Evolutionary conservation across 495 filamentous ascomycete genomes (phyloP).

Genomic region (Polyplosphaeria fusca): DNA sequence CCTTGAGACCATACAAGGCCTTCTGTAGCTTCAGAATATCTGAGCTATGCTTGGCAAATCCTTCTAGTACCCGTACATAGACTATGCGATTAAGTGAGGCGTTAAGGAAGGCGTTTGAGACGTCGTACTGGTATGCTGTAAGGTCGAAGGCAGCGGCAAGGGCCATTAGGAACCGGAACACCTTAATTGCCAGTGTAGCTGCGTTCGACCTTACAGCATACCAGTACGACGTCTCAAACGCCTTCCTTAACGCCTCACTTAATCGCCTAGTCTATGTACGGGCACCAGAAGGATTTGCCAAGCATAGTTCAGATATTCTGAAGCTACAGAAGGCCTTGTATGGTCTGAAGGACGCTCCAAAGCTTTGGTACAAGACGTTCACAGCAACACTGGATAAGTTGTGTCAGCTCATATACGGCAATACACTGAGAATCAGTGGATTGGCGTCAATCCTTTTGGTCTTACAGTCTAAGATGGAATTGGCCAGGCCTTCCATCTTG

Average conservation of each 20-base stretch:
- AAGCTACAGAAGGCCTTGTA: slow-evolving; percentile 14
- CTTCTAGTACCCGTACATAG: slow-evolving; percentile 5
- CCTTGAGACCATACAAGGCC: slow-evolving; percentile 22
- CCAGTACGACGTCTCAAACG: slow-evolving; percentile 8
- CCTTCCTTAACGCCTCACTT: slow-evolving; percentile 8
- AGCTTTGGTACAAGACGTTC: slow-evolving; percentile 18
- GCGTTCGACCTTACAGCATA: slow-evolving; percentile 1
- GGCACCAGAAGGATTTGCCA: slow-evolving; percentile 8
- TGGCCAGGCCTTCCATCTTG: too few species aligned
- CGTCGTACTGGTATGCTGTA: slow-evolving; percentile 6
- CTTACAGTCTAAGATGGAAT: too few species aligned
- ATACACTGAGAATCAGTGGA: too few species aligned
- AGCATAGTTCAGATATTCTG: not conserved
- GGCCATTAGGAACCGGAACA: slow-evolving; percentile 12
- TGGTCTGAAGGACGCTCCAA: slow-evolving; percentile 14
- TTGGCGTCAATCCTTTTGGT: too few species aligned
- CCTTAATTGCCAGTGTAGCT: slow-evolving; percentile 14
- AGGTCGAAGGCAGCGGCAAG: slow-evolving; percentile 8
- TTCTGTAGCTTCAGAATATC: slow-evolving; percentile 2
- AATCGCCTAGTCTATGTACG: not conserved
- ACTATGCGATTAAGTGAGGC: not conserved
- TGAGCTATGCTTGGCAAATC: too few species aligned
- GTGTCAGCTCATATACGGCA: too few species aligned
- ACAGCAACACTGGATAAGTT: slow-evolving; percentile 1
- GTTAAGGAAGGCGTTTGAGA: slow-evolving; percentile 8